These are phyloP conservation scores for Peronosclerospora sorghi DNA, from an alignment of 352 stramenopile genomes.

Conservation along the genomic window DNA sequence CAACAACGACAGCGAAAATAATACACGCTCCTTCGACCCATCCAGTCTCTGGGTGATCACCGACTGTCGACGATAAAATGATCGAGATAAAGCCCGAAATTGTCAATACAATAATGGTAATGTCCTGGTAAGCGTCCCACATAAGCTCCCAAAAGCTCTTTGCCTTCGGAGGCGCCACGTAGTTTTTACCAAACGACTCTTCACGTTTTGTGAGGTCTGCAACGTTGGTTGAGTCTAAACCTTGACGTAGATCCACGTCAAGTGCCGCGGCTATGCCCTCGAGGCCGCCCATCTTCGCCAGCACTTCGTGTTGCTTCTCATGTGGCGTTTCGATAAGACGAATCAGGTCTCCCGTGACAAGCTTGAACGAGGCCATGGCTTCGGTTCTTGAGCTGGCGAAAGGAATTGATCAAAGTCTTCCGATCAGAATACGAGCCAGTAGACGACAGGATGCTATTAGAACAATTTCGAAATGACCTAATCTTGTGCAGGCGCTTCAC, in stretches of 20 bases:
- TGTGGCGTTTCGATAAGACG: slow-evolving; percentile 52
- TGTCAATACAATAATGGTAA: slow-evolving; percentile 85
- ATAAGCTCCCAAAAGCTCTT: slow-evolving; percentile 74
- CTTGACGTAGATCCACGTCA: slow-evolving; percentile 30
- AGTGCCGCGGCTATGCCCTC: slow-evolving; percentile 37
- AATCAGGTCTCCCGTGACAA: slow-evolving; percentile 47
- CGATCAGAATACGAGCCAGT: too few species aligned
- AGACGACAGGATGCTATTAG: too few species aligned
- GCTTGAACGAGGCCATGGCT: too few species aligned
- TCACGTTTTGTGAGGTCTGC: slow-evolving; percentile 30
- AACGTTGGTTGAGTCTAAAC: slow-evolving; percentile 32
- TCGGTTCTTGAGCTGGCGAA: too few species aligned
- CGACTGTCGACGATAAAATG: slow-evolving; percentile 43
- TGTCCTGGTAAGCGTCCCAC: slow-evolving; percentile 84
- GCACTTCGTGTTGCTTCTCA: slow-evolving; percentile 35
- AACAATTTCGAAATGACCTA: too few species aligned
- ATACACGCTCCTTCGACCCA: slow-evolving; percentile 89
- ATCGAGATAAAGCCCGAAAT: slow-evolving; percentile 76
- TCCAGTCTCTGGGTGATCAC: slow-evolving; percentile 37
- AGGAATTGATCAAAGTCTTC: too few species aligned
- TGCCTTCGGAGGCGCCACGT: slow-evolving; percentile 35
- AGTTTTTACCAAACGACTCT: slow-evolving; percentile 49
- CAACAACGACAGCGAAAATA: slow-evolving; percentile 79
- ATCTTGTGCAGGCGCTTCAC: too few species aligned
- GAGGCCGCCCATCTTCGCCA: slow-evolving; percentile 33